These are phyloP conservation scores for Brassica carinata DNA, from an alignment of 345 rosid species.

Conservation along the genomic window DNA sequence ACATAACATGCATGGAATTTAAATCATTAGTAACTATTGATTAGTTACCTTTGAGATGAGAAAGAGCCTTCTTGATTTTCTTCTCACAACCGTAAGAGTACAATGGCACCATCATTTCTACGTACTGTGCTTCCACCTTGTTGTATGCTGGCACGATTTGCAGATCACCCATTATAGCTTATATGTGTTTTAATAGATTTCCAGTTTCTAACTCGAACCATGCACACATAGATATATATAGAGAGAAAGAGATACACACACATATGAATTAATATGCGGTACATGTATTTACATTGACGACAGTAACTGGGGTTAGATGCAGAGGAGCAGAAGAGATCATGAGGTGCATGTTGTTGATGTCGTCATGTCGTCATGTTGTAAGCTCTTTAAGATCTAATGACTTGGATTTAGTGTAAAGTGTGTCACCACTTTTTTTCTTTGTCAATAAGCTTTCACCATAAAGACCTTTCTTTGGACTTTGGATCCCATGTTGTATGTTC, in stretches of 20 bases:
- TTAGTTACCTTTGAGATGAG: constrained; percentile 76
- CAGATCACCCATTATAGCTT: constrained; percentile 54
- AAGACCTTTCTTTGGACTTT: constrained; percentile 14
- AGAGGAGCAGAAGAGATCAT: constrained; percentile 16
- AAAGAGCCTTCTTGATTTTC: constrained; percentile 71
- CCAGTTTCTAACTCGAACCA: constrained; percentile 13
- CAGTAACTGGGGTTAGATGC: constrained; percentile 3
- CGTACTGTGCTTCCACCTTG: constrained; percentile 87
- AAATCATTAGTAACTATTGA: neutral
- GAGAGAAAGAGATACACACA: neutral
- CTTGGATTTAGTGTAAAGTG: constrained; percentile 42
- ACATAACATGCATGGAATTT: neutral
- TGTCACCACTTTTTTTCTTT: constrained; percentile 28
- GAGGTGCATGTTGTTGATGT: constrained; percentile 32
- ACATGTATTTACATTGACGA: neutral
- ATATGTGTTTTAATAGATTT: neutral
- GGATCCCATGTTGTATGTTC: constrained; percentile 36
- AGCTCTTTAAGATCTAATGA: constrained; percentile 34
- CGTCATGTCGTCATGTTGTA: constrained; percentile 37
- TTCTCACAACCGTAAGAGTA: constrained; percentile 82
- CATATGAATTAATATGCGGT: neutral
- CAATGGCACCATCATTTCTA: constrained; percentile 93
- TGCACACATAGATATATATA: constrained; percentile 8
- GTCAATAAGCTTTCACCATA: neutral
- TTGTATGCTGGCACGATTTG: constrained; percentile 65